Evolutionary conservation across 352 stramenopile species (phyloP), one percentile per base, ranked within the genome.

Genomic region (Globisporangium radiosum): DNA sequence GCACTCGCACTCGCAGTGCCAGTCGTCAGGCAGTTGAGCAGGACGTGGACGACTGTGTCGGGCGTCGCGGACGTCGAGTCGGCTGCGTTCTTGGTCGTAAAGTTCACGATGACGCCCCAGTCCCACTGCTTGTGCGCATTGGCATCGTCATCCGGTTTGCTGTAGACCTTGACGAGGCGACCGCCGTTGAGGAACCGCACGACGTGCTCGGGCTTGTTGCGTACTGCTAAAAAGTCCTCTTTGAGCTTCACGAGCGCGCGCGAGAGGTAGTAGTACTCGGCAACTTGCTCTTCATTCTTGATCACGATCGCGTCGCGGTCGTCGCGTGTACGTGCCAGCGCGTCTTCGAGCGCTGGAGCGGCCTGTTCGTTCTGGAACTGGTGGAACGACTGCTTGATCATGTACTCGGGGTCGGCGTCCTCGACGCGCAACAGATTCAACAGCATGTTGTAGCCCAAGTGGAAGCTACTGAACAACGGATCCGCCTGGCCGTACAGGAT

Each of bases 361-460:
- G 80, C 70, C 61, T 92, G 81, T 56, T 96, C 79, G 63, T 91
- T 94, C 63, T 97, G 90, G 63, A 96, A 96, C 62, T 97, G 91
- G 61, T 99, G 94, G 68, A 99, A 99, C 3, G 95, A 99, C 56
- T 97, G 94, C 60, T 95, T 93, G 55, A 99, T 94, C 66, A 99
- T 92, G 69, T 98, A 99, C 73, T 99, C 97, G 5, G 97, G 95
- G 65, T 98, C 96, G 15, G 79, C 81, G 58, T 95, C 87, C 80
- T 99, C 97, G 13, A 99, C 97, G 52, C 98, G 88, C 79, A 99
- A 88, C 78, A 99, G 85, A 71, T 99, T 99, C 15, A 99, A 73
- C 50, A 99, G 76, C 97, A 99, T 99, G 78, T 99, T 99, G 85
- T 99, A 99, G 25, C 90, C 97, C 55, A 99, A 94, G 70, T 98